Base-by-base conservation (phyloP, 225 moss, liverwort and hornwort species). In the Climacium dendroides region DNA sequence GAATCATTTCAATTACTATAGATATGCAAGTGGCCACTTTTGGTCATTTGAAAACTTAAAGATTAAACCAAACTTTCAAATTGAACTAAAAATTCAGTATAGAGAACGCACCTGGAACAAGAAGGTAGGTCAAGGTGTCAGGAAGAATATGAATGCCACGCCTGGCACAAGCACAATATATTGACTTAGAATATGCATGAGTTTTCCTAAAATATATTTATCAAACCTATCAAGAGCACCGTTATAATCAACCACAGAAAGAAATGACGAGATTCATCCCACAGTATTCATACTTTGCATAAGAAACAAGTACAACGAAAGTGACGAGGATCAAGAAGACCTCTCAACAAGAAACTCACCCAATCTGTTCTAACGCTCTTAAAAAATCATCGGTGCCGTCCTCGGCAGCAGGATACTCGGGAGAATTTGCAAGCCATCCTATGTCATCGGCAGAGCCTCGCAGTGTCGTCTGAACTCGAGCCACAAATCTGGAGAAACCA, bases 361-460 rank as follows among this genome's bases (percentile, higher is more conserved):
- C 95, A 89, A 95, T 99, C 83, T 95, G 94, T 90, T 96, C 97
- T 74, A 99, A 95, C 54, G 95, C 92, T 86, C 94, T 95, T 69
- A 96, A 87, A 93, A 99, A 99, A 69, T 95, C 93, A 80, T 96
- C 90, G 2, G 99, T 97, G 73, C 94, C 95, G 85, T 99, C 97
- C 86, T 95, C 92, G 52, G 95, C 94, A 83, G 94, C 89, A 66
- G 99, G 96, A 83, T 94, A 90, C 87, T 77, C 91, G 12, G 93
- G 91, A 86, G 93, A 93, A 70, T 93, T 96, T 39, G 92, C 86
- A 87, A 99, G 94, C 99, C 99, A 99, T 50, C 99, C 99, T 89
- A 99, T 96, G 80, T 99, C 97, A 90, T 96, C 96, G 30, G 95
- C 94, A 64, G 99, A 99, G 66, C 99, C 99, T 79, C 97, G 91